Evolutionary conservation across 208 protist genomes (phyloP), one percentile per base, ranked within the genome.

Genomic region (Wallacemonas sp.): DNA sequence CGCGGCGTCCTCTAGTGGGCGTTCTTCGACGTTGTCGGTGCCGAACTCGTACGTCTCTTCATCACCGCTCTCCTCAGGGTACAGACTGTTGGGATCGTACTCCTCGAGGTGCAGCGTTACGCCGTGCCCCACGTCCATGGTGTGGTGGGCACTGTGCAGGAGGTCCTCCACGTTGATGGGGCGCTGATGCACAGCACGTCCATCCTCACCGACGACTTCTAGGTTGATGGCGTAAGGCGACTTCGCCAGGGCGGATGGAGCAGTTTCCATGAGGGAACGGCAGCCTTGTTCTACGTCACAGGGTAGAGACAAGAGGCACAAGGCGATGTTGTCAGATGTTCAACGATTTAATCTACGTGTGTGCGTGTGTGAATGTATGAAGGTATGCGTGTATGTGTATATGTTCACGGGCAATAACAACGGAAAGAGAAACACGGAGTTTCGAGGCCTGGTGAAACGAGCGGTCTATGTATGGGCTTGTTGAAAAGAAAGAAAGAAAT

Each of bases 151-250:
- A 41, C 78, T 67, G 22, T 53, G 69, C 24, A 93, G 52, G 6
- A 96, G 66, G 39, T 93, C 90, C 68, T 88, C 75, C 15, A 96
- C 65, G 36, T 79, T 76, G 38, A 96, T 83, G 26, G 87, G 87
- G 13, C 64, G 79, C 45, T 71, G 68, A 3, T 78, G 58, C 29
- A 93, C 55, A 19, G 76, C 68, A 4, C 46, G 48, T 15, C 90
- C 87, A 30, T 91, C 72, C 2, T 45, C 55, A 29, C 68, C 75
- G 1, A 95, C 83, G 21, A 95, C 45, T 68, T 95, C 76, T 10
- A 95, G 54, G 42, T 88, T 79, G 39, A 95, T 57, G 17, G 50
- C 50, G 21, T 57, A 57, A 13, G 50, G 50, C 26, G 50, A 57
- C 4, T 21, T 34, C n/a, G 9, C 29, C 5, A 57, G 13, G 3